Evolutionary conservation across 768 basidiomycete genomes (phyloP), one percentile per base, ranked within the genome.

Genomic region (Russula abietina): DNA sequence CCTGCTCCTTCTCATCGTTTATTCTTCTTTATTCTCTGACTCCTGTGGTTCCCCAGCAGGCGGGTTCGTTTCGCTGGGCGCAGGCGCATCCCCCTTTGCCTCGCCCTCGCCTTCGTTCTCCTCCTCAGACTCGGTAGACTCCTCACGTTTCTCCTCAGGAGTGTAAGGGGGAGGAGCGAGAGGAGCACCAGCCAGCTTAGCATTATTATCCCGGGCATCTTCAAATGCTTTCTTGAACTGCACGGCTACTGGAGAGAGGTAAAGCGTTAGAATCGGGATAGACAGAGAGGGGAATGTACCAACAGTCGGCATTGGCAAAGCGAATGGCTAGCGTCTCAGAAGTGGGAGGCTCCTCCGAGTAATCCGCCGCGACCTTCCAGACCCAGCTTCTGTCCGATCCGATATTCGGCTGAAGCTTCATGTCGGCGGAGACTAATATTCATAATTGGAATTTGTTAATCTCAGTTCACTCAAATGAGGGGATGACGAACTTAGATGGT

Each of bases 341-440:
- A 50, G 92, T 89, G 26, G 96, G 85, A 51, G 91, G 93, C 57
- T 81, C 79, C 73, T 99, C 97, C 57, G 96, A 85, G 73, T 91
- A 95, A 75, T 99, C 97, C 30, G 96, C 96, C 57, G 86, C 83
- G 57, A 96, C 94, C 75, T 97, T 96, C 89, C 91, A 98, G 38
- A 99, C 95, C 97, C 97, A 98, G 70, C 93, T 96, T 76, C 97
- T 84, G 80, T 99, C 97, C 55, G 95, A 98, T 56, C 95, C 96
- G 70, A 98, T 92, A 77, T 98, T 98, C 71, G 95, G 92, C 73
- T 96, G 93, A 68, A 99, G 87, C 69, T 79, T 85, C 93, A 98
- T 98, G 67, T 97, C 94, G 46, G 81, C 65, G 28, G 90, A 77
- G 73, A 98, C 96, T 98, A 69, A 11, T 17, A 59, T 52, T 41